A percentile compares a stretch with the other conserved stretches of the same genome.
Conservation (phyloP, 805 yeast genomes). For the Starmerella etchellsii region DNA sequence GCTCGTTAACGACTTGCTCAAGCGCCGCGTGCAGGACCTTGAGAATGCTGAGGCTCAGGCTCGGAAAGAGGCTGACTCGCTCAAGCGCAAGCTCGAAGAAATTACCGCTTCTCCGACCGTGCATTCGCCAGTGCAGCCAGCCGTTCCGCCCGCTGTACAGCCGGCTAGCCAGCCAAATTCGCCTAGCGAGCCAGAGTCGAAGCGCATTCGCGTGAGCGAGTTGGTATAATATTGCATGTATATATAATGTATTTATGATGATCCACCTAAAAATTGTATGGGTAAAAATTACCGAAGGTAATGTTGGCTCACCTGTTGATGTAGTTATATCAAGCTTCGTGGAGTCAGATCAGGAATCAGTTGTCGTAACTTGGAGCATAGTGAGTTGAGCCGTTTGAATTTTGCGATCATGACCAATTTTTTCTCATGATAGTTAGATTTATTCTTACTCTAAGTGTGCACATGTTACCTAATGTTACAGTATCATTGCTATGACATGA, state of each 20-base stretch:
- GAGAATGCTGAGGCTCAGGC: conserved; percentile 37
- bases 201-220: conserved; percentile 16
- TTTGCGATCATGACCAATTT: no score
- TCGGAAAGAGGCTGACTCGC: conserved; percentile 18
- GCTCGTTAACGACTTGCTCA: conserved; percentile 75
- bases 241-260: background rate
- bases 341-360: no score
- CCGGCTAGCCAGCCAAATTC: background rate
- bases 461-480: no score
- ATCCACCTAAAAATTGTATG: no score
- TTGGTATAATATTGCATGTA: conserved; percentile 4
- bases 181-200: conserved; percentile 1
- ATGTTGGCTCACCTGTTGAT: no score
- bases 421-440: no score
- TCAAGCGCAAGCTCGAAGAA: conserved; percentile 7
- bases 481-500: no score
- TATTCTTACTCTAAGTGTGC: no score
- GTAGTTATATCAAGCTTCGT: no score
- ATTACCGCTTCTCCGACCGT: background rate
- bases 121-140: background rate
- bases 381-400: background rate
- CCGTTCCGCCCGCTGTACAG: background rate
- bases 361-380: no score
- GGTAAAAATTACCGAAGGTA: no score
- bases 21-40: conserved; percentile 68